Percentiles rank a stretch among this genome's conserved stretches.
Evolutionary conservation across 768 basidiomycete species (phyloP).

Genomic region (Auricularia sp.): DNA sequence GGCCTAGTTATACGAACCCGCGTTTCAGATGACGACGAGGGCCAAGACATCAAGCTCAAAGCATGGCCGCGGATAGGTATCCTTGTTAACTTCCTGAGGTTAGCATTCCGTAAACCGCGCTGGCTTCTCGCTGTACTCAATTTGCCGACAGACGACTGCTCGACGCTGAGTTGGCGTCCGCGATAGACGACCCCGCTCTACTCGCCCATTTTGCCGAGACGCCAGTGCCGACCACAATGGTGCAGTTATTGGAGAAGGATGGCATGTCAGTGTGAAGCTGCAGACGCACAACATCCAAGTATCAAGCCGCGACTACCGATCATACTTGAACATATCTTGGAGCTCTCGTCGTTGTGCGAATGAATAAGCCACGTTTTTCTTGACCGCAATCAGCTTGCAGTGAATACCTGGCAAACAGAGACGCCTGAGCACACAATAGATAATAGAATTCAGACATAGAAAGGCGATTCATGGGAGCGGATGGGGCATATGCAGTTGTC

Average conservation of each 20-base stretch:
- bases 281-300: too few relatives aligned
- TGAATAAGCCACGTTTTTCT: too few relatives aligned
- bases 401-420: too few relatives aligned
- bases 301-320: too few relatives aligned
- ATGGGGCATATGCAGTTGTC: too few relatives aligned
- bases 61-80: slow-evolving; percentile 90
- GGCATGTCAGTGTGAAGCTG: slow-evolving; percentile 11
- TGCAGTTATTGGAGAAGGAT: slow-evolving; percentile 28
- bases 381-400: too few relatives aligned
- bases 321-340: too few relatives aligned
- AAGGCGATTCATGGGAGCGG: too few relatives aligned
- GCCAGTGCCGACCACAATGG: slow-evolving; percentile 37
- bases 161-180: slow-evolving; percentile 53
- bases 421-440: too few relatives aligned
- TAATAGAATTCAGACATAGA: too few relatives aligned
- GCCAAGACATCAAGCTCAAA: slow-evolving; percentile 44
- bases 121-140: neutral
- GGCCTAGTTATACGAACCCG: slow-evolving; percentile 38
- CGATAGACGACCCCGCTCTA: slow-evolving; percentile 52
- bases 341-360: too few relatives aligned
- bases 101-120: neutral
- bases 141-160: slow-evolving; percentile 44
- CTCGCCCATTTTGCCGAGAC: slow-evolving; percentile 39
- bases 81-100: slow-evolving; percentile 80
- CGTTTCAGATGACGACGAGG: slow-evolving; percentile 42